Conservation (phyloP, 306 rosid species). For the Senna tora region DNA sequence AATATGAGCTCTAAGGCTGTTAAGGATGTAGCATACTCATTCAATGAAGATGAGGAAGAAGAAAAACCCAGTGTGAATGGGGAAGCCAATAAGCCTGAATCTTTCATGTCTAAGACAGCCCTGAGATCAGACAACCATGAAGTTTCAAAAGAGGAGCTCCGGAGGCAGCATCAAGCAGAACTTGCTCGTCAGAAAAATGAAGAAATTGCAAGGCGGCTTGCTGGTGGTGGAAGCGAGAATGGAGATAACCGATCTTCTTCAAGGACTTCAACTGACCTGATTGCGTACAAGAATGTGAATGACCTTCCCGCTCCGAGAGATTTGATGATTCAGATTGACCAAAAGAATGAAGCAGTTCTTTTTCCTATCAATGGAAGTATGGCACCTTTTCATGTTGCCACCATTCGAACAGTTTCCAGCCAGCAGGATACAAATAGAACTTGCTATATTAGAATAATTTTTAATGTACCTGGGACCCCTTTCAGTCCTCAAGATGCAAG, state of each 20-base stretch:
- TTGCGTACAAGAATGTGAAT: conserved; percentile 67
- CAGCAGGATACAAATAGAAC: conserved; percentile 49
- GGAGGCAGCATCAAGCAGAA: conserved; percentile 77
- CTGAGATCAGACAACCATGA: conserved; percentile 75
- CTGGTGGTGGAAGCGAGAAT: conserved; percentile 52
- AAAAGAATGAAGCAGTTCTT: conserved; percentile 66
- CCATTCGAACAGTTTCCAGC: conserved; percentile 59
- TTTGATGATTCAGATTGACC: conserved; percentile 73
- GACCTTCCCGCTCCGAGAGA: conserved; percentile 60
- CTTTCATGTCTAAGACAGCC: conserved; percentile 56
- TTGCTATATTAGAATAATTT: conserved; percentile 57
- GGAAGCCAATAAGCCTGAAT: conserved; percentile 43
- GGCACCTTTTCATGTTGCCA: conserved; percentile 73
- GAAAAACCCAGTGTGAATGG: conserved; percentile 42
- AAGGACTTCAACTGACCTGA: conserved; percentile 51
- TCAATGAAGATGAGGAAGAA: conserved; percentile 65
- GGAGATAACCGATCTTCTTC: conserved; percentile 54
- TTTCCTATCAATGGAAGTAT: conserved; percentile 71
- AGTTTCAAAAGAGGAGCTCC: conserved; percentile 72
- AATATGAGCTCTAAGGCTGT: conserved; percentile 56
- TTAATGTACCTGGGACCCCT: conserved; percentile 71
- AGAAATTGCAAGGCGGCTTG: conserved; percentile 73
- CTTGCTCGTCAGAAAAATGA: conserved; percentile 79
- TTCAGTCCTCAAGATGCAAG: conserved; percentile 62
- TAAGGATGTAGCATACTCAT: conserved; percentile 65